These are phyloP conservation scores for Geoglossum glabrum DNA, from an alignment of 495 filamentous ascomycete genomes.

Conservation along the genomic window DNA sequence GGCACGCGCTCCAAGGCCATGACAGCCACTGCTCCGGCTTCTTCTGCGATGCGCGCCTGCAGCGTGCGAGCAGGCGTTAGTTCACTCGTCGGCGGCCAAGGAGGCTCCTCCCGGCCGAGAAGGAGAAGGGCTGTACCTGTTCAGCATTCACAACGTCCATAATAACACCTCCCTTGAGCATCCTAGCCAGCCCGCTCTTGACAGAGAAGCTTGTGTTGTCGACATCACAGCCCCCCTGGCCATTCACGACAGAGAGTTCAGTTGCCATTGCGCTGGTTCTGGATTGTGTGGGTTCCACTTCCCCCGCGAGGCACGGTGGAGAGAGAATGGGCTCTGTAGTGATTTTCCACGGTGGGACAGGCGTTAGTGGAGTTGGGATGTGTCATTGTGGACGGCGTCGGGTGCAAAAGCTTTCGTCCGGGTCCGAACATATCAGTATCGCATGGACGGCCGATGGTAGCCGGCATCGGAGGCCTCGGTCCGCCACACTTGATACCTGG, in stretches of 20 bases:
- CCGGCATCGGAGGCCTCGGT: neutral
- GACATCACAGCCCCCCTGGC: slow-evolving; percentile 18
- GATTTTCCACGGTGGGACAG: no score
- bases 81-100: no score
- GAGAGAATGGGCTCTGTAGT: no score
- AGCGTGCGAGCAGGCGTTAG: neutral
- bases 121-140: slow-evolving; percentile 33
- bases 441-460: neutral
- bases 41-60: slow-evolving; percentile 84
- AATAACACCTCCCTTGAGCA: slow-evolving; percentile 97
- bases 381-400: neutral
- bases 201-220: slow-evolving; percentile 36
- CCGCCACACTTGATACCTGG: neutral
- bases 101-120: neutral
- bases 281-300: no score
- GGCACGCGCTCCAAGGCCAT: slow-evolving; percentile 98
- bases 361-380: no score
- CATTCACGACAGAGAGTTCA: slow-evolving; percentile 19
- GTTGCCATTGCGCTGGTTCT: slow-evolving; percentile 17
- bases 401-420: slow-evolving; percentile 9
- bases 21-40: slow-evolving; percentile 86
- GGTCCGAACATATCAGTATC: slow-evolving; percentile 12
- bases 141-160: slow-evolving; percentile 96
- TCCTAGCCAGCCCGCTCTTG: slow-evolving; percentile 87
- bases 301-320: no score